Conservation (phyloP, 257 asterid species). For the Solanum microdontum region DNA sequence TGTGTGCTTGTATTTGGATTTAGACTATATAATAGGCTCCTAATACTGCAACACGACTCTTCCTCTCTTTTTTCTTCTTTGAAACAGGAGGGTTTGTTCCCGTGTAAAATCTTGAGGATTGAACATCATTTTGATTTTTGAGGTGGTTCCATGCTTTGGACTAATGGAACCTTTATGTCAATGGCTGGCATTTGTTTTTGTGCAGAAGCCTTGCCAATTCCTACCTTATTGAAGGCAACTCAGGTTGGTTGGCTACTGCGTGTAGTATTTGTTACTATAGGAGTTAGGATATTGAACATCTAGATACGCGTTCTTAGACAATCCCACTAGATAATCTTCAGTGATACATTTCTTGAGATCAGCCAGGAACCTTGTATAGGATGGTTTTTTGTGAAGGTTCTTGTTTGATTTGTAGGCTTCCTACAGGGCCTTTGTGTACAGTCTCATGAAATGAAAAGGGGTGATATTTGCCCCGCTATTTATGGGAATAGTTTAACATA, state of each 20-base stretch:
- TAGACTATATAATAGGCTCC: not conserved
- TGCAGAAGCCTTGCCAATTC: conserved; percentile 3
- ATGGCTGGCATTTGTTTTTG: conserved; percentile 2
- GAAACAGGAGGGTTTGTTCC: not conserved
- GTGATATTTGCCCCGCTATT: not conserved
- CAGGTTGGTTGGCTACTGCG: conserved; percentile 29
- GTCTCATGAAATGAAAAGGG: not conserved
- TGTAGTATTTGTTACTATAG: not conserved
- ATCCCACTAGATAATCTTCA: not conserved
- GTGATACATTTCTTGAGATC: not conserved
- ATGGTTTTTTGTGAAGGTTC: not conserved
- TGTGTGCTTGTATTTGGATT: not conserved
- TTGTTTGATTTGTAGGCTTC: not conserved
- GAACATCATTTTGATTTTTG: not conserved
- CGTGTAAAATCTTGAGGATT: not conserved
- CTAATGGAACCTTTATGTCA: conserved; percentile 3
- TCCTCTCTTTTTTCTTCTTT: not conserved
- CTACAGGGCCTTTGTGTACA: not conserved
- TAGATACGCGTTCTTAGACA: not conserved
- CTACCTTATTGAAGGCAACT: conserved; percentile 25
- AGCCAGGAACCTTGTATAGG: not conserved
- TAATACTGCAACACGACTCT: not conserved
- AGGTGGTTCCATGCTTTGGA: not conserved
- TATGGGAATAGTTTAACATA: not conserved
- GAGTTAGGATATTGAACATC: not conserved